phyloP scores from a whole-genome alignment of 176 grass and related monocot genomes.

The Bonia amplexicaulis region DNA sequence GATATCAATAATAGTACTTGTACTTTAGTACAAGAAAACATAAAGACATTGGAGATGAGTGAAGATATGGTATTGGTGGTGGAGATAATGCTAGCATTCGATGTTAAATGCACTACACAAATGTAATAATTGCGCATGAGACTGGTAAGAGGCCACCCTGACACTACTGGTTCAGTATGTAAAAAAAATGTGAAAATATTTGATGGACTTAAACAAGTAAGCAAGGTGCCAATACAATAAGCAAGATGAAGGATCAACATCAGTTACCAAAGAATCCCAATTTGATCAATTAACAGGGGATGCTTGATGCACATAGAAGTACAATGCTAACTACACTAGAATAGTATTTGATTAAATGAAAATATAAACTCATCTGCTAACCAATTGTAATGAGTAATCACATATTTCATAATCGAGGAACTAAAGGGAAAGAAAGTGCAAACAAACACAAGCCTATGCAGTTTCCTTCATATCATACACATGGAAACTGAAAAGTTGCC shows the following conservation, averaged over 20 bases:
- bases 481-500: neutral
- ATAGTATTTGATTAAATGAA: slow-evolving; percentile 5
- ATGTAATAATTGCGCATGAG: neutral
- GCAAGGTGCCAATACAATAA: neutral
- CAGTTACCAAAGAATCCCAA: neutral
- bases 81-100: neutral
- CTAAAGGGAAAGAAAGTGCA: neutral
- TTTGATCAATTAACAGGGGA: neutral
- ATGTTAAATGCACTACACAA: neutral
- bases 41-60: neutral
- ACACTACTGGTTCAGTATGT: neutral
- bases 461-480: neutral
- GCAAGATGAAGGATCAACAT: neutral
- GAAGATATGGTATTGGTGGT: neutral
- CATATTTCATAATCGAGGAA: neutral
- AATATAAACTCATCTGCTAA: neutral
- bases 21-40: neutral
- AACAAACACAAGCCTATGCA: neutral
- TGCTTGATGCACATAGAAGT: neutral
- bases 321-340: neutral
- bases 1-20: neutral
- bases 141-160: neutral
- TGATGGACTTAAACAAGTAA: neutral
- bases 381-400: neutral
- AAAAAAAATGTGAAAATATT: neutral